Evolutionary conservation across 148 eudicot species (phyloP).

Genomic region (Diospyros lotus): DNA sequence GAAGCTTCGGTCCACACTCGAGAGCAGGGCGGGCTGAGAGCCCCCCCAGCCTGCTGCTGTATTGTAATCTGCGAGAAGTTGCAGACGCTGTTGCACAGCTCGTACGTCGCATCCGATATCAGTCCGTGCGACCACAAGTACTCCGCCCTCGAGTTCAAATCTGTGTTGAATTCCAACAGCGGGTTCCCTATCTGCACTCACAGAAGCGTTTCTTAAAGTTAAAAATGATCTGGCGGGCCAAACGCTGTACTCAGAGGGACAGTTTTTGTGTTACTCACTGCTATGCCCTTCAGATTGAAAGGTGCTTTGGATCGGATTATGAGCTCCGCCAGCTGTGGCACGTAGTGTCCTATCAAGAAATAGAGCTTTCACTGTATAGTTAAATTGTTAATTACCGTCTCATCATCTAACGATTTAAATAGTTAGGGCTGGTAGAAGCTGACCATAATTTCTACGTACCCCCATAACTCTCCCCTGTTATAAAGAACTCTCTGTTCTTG

Average conservation of each 20-base stretch:
- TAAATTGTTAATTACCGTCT: too few relatives aligned
- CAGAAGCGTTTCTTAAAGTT: background rate
- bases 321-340: constrained; percentile 70
- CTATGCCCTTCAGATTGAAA: constrained; percentile 71
- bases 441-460: constrained; percentile 22
- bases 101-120: background rate
- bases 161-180: constrained; percentile 28
- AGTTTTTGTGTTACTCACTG: constrained; percentile 38
- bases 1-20: background rate
- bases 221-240: background rate
- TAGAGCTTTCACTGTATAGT: too few relatives aligned
- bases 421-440: too few relatives aligned
- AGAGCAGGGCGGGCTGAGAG: background rate
- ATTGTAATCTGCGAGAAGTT: background rate
- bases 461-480: constrained; percentile 78
- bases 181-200: constrained; percentile 74
- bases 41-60: background rate
- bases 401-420: too few relatives aligned
- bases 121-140: background rate
- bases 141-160: background rate
- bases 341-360: constrained; percentile 69
- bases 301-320: constrained; percentile 39
- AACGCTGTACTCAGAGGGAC: background rate
- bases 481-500: constrained; percentile 52
- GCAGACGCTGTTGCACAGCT: background rate